Conservation (phyloP, 331 rosid species). For the Rhamnella rubrinervis region DNA sequence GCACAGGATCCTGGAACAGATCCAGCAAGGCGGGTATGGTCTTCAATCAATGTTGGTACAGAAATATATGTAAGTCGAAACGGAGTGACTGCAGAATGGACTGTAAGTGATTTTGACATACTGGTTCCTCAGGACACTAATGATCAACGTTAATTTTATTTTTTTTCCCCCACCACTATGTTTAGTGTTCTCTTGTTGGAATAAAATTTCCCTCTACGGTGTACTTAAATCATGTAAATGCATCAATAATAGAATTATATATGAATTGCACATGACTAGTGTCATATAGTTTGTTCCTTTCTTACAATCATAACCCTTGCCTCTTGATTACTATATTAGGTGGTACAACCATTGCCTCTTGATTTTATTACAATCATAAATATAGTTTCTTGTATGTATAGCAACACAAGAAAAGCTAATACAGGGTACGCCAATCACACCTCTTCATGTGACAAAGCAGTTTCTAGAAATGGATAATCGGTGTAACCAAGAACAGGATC, state of each 20-base stretch:
- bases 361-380: conserved; percentile 33
- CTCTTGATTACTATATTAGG: no score
- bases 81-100: conserved; percentile 49
- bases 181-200: background rate
- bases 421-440: no score
- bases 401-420: no score
- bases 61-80: conserved; percentile 41
- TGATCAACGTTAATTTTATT: no score
- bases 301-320: no score
- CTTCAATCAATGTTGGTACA: conserved; percentile 49
- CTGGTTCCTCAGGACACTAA: conserved; percentile 28
- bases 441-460: background rate
- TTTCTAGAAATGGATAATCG: conserved; percentile 62
- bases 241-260: no score
- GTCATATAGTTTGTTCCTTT: no score
- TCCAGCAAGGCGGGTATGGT: conserved; percentile 46
- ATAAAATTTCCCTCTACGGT: background rate
- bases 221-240: background rate
- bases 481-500: conserved; percentile 63
- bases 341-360: no score
- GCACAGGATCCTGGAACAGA: conserved; percentile 55
- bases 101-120: conserved; percentile 55
- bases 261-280: no score
- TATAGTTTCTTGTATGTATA: background rate
- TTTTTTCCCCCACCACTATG: background rate